A percentile compares a stretch with the other conserved stretches of the same genome.
These are phyloP conservation scores for Barnettozyma salicaria DNA, from an alignment of 805 yeast genomes.

Conservation along the genomic window DNA sequence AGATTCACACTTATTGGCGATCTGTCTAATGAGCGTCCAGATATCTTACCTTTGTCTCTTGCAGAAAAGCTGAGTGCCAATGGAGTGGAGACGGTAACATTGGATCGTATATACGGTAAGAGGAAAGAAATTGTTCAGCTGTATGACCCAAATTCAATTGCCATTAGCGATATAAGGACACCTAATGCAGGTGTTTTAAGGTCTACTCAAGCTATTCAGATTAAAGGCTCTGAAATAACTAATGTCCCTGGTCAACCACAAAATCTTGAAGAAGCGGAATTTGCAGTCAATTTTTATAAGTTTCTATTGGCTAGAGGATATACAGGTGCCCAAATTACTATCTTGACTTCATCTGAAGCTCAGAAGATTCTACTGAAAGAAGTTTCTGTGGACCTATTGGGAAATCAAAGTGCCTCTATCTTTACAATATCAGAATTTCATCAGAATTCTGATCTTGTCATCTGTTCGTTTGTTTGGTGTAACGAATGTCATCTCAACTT, in stretches of 20 bases:
- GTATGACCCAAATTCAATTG: background rate
- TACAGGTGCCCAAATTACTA: slow-evolving; percentile 31
- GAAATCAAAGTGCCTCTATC: background rate
- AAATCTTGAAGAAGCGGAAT: slow-evolving; percentile 44
- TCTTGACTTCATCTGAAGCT: slow-evolving; percentile 34
- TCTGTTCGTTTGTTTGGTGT: slow-evolving; percentile 2
- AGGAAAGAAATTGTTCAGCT: slow-evolving; percentile 1
- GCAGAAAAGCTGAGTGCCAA: slow-evolving; percentile 23
- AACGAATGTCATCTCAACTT: background rate
- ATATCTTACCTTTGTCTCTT: slow-evolving; percentile 21
- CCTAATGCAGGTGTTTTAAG: background rate
- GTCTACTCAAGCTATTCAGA: slow-evolving; percentile 28
- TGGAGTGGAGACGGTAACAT: slow-evolving; percentile 11
- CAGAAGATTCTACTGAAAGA: slow-evolving; percentile 8
- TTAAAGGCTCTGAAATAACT: slow-evolving; percentile 29
- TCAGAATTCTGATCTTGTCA: slow-evolving; percentile 1
- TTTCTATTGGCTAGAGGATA: slow-evolving; percentile 43
- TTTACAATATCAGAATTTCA: background rate
- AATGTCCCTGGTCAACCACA: slow-evolving; percentile 27
- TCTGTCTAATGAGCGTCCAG: slow-evolving; percentile 9
- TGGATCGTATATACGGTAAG: slow-evolving; percentile 1
- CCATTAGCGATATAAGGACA: background rate
- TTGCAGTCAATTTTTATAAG: slow-evolving; percentile 37
- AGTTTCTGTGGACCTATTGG: background rate
- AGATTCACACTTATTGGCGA: slow-evolving; percentile 35